Evolutionary conservation across 306 rosid genomes (phyloP), one percentile per base, ranked within the genome.

Genomic region (Hippophae gyantsensis): DNA sequence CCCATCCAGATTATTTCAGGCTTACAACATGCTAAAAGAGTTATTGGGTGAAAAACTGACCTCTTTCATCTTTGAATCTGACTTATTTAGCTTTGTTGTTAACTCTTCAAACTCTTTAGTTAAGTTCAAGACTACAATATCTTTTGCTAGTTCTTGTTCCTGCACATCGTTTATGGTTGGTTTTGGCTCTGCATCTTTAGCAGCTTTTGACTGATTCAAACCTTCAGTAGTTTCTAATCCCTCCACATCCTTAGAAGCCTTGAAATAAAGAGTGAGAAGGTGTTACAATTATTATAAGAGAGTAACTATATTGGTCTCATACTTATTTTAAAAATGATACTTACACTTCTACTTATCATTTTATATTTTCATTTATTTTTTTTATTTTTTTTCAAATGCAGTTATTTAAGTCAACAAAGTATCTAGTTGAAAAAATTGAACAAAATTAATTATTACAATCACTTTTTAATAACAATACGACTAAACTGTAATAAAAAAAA

Each of bases 41-140:
- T 70, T 62, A 48, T 65, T 43, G 9, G 8, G 62, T 68, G 53
- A 43, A 44, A 65, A 77, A 44, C 83, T 76, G 50, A 92, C 99
- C 99, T 82, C 96, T 67, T 77, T 79, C 63, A 88, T 82, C 71
- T 85, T 86, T 38, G 82, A 72, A 60, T 80, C 87, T 78, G 77
- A 71, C 52, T 62, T 9, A 60, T 68, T 56, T 32, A 92, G 76
- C 79, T 72, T 82, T 68, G 79, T 71, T 62, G 72, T 77, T 79
- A 83, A 69, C 62, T 81, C 90, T 77, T 78, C 82, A 61, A 75
- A 73, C 64, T 82, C 84, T 67, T 76, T 78, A 1, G 62, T 49
- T 60, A 77, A 71, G 66, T 58, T 61, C 42, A 64, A 61, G 69
- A 75, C 74, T 11, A 60, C 62, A 5, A 41, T 63, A 50, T 67